Percentiles rank a stretch among this genome's conserved stretches.
These are phyloP conservation scores for Cladosporium cucumerinum DNA, from an alignment of 2,329 filamentous ascomycete species.

Conservation along the genomic window DNA sequence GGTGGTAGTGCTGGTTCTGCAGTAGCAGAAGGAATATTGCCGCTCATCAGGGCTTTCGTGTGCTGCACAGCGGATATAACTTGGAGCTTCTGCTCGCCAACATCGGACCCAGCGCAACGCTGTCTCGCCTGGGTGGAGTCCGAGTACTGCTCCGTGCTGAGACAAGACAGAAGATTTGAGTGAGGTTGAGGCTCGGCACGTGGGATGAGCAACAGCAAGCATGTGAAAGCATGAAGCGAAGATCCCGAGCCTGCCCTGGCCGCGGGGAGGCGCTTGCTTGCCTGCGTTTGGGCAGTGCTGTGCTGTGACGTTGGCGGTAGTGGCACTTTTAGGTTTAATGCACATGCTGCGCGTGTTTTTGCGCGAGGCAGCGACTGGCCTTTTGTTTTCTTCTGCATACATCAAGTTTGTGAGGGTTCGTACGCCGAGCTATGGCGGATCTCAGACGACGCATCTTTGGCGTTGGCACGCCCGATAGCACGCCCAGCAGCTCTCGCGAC, in stretches of 20 bases:
- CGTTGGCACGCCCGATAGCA: constrained; percentile 25
- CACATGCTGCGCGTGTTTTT: constrained; percentile 6
- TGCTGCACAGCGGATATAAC: neutral
- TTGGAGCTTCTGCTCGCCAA: neutral
- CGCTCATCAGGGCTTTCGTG: constrained; percentile 8
- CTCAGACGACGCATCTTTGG: constrained; percentile 37
- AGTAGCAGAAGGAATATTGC: constrained; percentile 7
- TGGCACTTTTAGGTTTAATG: constrained; percentile 6
- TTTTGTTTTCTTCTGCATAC: neutral
- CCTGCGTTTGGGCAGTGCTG: neutral
- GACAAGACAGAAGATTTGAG: neutral
- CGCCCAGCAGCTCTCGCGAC: constrained; percentile 39
- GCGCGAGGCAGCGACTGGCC: neutral
- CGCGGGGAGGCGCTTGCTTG: neutral
- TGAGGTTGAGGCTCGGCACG: constrained; percentile 3
- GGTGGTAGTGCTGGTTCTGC: neutral
- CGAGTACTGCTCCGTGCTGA: neutral
- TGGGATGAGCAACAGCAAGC: constrained; percentile 1
- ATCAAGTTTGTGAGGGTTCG: neutral
- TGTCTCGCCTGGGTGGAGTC: neutral
- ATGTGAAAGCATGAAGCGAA: constrained; percentile 10
- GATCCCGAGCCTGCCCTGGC: neutral
- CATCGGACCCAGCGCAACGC: constrained; percentile 1
- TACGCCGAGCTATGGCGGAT: constrained; percentile 27
- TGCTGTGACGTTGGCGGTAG: constrained; percentile 2